Conservation (phyloP, 345 rosid species). For the Raphanus sativus region DNA sequence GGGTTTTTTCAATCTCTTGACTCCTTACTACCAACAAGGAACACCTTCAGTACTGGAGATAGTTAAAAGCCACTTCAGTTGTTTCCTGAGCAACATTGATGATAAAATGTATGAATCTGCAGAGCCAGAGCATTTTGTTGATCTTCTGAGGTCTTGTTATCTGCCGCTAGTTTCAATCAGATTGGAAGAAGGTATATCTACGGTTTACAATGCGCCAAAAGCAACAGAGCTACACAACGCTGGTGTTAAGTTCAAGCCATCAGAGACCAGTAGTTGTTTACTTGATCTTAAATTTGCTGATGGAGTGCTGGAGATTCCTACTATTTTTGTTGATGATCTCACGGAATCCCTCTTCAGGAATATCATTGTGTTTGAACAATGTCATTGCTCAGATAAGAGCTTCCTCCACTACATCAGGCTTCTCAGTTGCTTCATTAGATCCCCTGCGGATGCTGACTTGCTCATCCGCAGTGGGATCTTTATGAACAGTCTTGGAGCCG, state of each 20-base stretch:
- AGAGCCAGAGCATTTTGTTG: conserved; percentile 35
- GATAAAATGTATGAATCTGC: background rate
- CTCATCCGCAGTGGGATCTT: conserved; percentile 28
- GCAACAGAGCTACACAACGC: conserved; percentile 42
- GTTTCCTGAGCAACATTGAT: conserved; percentile 7
- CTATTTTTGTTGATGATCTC: conserved; percentile 23
- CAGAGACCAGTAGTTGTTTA: conserved; percentile 3
- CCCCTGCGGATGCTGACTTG: conserved; percentile 27
- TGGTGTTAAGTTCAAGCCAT: conserved; percentile 39
- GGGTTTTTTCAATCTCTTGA: background rate
- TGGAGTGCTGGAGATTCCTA: conserved; percentile 25
- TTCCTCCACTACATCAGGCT: conserved; percentile 23
- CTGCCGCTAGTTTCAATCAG: conserved; percentile 1
- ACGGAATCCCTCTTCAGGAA: conserved; percentile 24
- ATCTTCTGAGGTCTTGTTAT: conserved; percentile 26
- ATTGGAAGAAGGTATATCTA: background rate
- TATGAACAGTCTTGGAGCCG: conserved; percentile 18
- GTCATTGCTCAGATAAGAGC: conserved; percentile 18
- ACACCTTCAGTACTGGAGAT: background rate
- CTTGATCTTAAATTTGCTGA: conserved; percentile 34
- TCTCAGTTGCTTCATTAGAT: conserved; percentile 24
- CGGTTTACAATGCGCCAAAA: conserved; percentile 26
- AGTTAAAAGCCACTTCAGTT: conserved; percentile 2
- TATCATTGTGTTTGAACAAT: conserved; percentile 34
- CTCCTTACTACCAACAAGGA: background rate